Percentiles rank a stretch among this genome's conserved stretches.
Conservation (phyloP, 164 flowering plant species). For the Buxus sempervirens region DNA sequence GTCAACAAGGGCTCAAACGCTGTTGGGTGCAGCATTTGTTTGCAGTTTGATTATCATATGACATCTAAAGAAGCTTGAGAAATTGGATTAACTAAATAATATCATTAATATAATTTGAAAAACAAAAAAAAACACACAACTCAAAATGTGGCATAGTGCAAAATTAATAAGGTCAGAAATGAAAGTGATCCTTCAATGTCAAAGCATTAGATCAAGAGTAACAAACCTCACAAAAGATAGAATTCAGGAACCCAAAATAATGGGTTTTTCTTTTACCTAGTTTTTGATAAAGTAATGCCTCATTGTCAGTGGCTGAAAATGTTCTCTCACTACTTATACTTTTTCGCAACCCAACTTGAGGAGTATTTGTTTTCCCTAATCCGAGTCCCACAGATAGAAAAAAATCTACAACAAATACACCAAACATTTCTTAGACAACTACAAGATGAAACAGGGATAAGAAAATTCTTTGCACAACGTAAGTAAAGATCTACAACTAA, state of each 20-base stretch:
- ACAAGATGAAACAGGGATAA: conserved; percentile 2
- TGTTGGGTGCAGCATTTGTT: too few relatives aligned
- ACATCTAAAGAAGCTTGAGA: too few relatives aligned
- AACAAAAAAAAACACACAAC: conserved; percentile 3
- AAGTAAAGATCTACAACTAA: neutral
- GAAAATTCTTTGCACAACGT: neutral
- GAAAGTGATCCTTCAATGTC: neutral
- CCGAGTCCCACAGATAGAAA: conserved; percentile 90
- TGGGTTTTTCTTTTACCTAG: conserved; percentile 48
- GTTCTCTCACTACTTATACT: conserved; percentile 94
- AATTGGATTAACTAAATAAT: neutral
- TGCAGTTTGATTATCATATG: too few relatives aligned
- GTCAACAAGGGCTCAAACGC: too few relatives aligned
- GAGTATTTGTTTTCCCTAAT: conserved; percentile 69
- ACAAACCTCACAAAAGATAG: neutral
- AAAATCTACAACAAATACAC: conserved; percentile 53
- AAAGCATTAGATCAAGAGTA: neutral
- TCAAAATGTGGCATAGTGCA: neutral
- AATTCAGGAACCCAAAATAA: neutral
- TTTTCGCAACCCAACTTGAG: conserved; percentile 54
- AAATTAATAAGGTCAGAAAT: neutral
- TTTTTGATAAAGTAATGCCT: conserved; percentile 50
- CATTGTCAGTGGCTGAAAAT: conserved; percentile 67
- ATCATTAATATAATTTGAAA: neutral
- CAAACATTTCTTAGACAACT: neutral